Evolutionary conservation across 306 rosid genomes (phyloP).

Genomic region (Macrotyloma uniflorum): DNA sequence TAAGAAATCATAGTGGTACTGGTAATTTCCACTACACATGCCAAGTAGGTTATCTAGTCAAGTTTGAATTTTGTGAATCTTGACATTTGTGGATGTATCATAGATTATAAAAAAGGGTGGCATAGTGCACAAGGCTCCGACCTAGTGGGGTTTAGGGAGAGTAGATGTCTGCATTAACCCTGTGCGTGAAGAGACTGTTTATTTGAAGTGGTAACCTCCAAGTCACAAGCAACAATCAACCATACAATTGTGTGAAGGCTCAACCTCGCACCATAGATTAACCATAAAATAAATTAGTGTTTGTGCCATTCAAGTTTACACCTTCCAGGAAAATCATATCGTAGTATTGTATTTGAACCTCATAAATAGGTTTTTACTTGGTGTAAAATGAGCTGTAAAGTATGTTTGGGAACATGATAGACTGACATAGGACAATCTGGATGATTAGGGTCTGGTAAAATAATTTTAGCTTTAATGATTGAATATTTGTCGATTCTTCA

Average conservation of each 20-base stretch:
- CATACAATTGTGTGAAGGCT: background rate
- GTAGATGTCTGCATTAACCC: background rate
- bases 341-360: conserved; percentile 3
- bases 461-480: background rate
- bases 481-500: background rate
- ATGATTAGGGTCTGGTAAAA: background rate
- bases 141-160: background rate
- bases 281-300: background rate
- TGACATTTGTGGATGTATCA: background rate
- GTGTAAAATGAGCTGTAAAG: background rate
- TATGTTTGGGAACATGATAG: conserved; percentile 15
- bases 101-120: background rate
- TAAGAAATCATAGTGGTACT: background rate
- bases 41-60: background rate
- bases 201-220: background rate
- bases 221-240: background rate
- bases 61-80: background rate
- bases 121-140: background rate
- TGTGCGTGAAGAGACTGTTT: background rate
- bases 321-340: background rate
- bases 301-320: background rate
- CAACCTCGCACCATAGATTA: background rate
- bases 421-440: background rate
- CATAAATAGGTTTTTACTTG: background rate
- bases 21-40: background rate